These are phyloP conservation scores for Phyllostachys edulis DNA, from an alignment of 176 grass and related monocot species.

Conservation along the genomic window DNA sequence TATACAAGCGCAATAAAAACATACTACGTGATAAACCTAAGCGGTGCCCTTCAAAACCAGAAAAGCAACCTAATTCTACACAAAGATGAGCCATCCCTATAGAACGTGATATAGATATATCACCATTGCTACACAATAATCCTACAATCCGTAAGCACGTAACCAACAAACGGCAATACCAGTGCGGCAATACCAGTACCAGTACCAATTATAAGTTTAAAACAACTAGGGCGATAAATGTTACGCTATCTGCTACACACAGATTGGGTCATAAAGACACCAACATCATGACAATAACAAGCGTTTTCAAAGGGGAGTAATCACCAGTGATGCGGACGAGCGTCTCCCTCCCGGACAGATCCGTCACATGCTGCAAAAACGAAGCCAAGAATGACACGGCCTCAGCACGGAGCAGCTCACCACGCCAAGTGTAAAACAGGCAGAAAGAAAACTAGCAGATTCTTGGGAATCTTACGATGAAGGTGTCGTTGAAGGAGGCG, in stretches of 20 bases:
- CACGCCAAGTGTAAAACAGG: neutral
- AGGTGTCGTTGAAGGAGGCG: constrained; percentile 80
- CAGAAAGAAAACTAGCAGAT: neutral
- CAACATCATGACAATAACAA: neutral
- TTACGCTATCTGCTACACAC: neutral
- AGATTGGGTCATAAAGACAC: neutral
- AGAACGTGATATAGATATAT: neutral
- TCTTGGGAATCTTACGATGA: constrained; percentile 52
- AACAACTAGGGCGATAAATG: neutral
- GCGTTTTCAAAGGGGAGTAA: neutral
- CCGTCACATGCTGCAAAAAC: constrained; percentile 78
- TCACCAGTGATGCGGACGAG: constrained; percentile 91
- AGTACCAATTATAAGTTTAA: neutral
- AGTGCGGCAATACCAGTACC: neutral
- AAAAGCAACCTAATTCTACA: neutral
- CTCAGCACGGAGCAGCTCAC: neutral
- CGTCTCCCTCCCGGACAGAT: constrained; percentile 86
- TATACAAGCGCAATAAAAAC: neutral
- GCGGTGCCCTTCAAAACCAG: neutral
- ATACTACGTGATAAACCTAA: neutral
- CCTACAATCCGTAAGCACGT: neutral
- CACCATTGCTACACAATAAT: neutral
- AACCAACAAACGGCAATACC: neutral
- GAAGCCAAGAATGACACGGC: neutral
- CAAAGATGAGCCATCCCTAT: too few species aligned